Base-by-base conservation (phyloP, 176 grass and related monocot genomes). In the Avena atlantica region DNA sequence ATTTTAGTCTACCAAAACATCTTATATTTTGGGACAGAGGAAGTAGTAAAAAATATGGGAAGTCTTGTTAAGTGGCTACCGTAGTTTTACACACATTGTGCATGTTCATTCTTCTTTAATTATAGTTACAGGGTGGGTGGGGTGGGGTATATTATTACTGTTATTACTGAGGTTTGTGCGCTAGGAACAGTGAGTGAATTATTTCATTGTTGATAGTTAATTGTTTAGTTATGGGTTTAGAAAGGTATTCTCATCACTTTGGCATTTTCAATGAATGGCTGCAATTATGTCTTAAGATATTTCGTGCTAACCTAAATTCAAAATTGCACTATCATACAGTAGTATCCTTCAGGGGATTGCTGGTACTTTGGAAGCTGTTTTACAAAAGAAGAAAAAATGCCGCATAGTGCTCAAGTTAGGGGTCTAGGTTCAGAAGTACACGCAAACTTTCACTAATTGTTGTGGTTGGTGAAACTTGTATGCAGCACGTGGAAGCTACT, bases 391-490 rank as follows among this genome's bases (percentile, higher is more conserved):
- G 29, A 29, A 68, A 68, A 68, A 14, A 31, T 68, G 29, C 31
- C 29, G 8, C 8, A 8, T 29, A 36, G 64, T 68, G 64, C 27
- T 68, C 17, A 14, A 68, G 29, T 36, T 36, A 36, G 2, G 64
- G 27, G 36, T 68, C 64, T 68, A 8, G 31, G 31, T 69, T 36
- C 34, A 37, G 31, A 69, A 17, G 66, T 40, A 17, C 16, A 69
- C 8, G 15, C 66, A 69, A n/a, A 19, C 66, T 69, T 69, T 69
- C 66, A 69, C 66, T 69, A 12, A 69, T 69, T 66, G 15, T 6
- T 69, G 16, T 37, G 34, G 15, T 69, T 34, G 66, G 66, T 69
- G 66, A 69, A 69, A 37, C 66, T 69, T 69, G 66, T 69, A 59
- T 59, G 19, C 57, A 69, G 66, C 66, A 40, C 34, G 66, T 69